A percentile compares a stretch with the other conserved stretches of the same genome.
Conservation (phyloP, 2,329 filamentous ascomycete genomes). For the Lachnellula subtilissima region DNA sequence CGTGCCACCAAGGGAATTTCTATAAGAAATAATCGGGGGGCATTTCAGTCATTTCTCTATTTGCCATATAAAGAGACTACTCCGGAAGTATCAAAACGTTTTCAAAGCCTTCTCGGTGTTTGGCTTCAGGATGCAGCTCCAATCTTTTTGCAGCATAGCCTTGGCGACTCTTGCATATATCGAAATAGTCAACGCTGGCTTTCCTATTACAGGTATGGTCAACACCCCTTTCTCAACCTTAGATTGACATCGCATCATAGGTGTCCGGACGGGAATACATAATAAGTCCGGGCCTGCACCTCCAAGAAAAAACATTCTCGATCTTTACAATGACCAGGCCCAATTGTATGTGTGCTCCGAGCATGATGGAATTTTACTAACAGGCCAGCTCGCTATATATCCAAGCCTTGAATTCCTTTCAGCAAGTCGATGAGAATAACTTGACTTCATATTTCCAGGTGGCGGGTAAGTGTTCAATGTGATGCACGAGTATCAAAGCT, state of each 20-base stretch:
- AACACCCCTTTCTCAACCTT: neutral
- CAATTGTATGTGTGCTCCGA: conserved; percentile 5
- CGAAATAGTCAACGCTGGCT: neutral
- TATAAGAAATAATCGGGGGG: too few relatives aligned
- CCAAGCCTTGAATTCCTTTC: conserved; percentile 9
- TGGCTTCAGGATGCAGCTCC: neutral
- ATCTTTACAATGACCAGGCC: neutral
- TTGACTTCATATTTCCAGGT: conserved; percentile 14
- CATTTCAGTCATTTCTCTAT: too few relatives aligned
- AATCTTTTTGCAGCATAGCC: neutral
- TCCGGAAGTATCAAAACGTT: too few relatives aligned
- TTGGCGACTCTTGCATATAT: neutral
- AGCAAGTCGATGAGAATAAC: conserved; percentile 1
- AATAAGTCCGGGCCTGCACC: conserved; percentile 1
- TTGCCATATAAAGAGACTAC: too few relatives aligned
- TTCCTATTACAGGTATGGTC: neutral
- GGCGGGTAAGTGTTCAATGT: neutral
- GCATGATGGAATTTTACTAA: neutral
- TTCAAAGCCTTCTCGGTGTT: too few relatives aligned
- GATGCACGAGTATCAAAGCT: neutral
- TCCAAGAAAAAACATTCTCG: conserved; percentile 5
- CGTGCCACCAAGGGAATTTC: too few relatives aligned
- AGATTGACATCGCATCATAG: neutral
- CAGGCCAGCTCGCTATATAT: conserved; percentile 10
- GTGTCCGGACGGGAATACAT: conserved; percentile 7